These are phyloP conservation scores for Cordia subcordata DNA, from an alignment of 257 asterid species.

Conservation along the genomic window DNA sequence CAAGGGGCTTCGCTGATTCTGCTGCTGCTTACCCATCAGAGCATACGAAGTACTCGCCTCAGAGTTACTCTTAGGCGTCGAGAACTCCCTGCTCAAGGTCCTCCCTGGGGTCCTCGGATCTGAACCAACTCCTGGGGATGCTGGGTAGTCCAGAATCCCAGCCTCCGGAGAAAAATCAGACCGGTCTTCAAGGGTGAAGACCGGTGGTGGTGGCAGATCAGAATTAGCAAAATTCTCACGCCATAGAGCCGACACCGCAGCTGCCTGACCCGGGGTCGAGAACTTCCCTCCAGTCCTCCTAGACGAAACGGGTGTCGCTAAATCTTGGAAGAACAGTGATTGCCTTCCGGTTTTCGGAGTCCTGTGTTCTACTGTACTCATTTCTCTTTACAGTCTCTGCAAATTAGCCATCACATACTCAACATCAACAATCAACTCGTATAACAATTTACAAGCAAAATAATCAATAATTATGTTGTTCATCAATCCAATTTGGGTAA, in stretches of 20 bases:
- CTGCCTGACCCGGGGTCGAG: conserved; percentile 84
- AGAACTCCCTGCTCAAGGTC: conserved; percentile 45
- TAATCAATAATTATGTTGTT: too few relatives aligned
- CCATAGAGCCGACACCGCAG: conserved; percentile 95
- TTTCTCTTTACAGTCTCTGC: conserved; percentile 25
- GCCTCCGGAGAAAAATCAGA: conserved; percentile 72
- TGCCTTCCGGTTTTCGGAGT: conserved; percentile 87
- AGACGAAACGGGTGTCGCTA: conserved; percentile 79
- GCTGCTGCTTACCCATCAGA: conserved; percentile 49
- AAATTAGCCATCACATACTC: background rate
- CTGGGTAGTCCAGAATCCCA: conserved; percentile 57
- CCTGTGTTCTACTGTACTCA: conserved; percentile 49
- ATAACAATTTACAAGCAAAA: background rate
- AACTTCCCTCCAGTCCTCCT: conserved; percentile 65
- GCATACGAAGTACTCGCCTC: conserved; percentile 72
- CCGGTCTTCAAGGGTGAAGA: conserved; percentile 84
- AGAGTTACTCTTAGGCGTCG: conserved; percentile 68
- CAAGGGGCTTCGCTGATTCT: conserved; percentile 12
- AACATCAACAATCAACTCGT: too few relatives aligned
- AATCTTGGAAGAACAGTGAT: conserved; percentile 77
- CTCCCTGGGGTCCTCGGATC: conserved; percentile 62
- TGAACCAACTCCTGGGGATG: conserved; percentile 71
- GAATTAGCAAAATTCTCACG: conserved; percentile 81
- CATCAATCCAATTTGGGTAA: too few relatives aligned
- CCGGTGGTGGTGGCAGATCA: conserved; percentile 98